These are phyloP conservation scores for Eucalyptus marginata DNA, from an alignment of 345 rosid species.

Conservation along the genomic window DNA sequence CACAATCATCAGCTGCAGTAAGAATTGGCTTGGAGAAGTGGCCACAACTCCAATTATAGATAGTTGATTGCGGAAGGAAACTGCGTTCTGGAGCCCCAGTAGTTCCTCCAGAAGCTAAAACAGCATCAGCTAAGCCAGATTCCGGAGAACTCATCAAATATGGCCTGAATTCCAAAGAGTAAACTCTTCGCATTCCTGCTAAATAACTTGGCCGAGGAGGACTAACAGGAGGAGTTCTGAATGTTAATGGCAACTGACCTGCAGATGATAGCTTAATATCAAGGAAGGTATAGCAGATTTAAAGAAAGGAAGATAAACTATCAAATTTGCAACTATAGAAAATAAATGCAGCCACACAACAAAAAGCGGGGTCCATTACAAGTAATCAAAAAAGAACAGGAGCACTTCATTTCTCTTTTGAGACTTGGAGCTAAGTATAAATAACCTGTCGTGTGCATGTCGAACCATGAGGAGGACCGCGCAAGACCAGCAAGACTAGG, in stretches of 20 bases:
- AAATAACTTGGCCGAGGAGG: constrained; percentile 84
- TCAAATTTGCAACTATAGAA: not conserved
- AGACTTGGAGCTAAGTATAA: not conserved
- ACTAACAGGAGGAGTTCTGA: constrained; percentile 98
- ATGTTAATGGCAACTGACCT: constrained; percentile 84
- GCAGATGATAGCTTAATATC: constrained; percentile 10
- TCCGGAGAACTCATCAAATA: constrained; percentile 69
- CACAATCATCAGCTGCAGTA: constrained; percentile 64
- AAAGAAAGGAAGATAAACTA: not conserved
- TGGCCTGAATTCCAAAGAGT: constrained; percentile 91
- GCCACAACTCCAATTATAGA: constrained; percentile 94
- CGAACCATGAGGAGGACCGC: constrained; percentile 95
- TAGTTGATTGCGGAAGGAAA: constrained; percentile 86
- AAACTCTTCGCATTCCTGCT: constrained; percentile 87
- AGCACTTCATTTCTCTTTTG: not conserved
- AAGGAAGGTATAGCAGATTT: not conserved
- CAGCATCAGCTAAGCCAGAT: constrained; percentile 93
- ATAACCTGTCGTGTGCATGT: constrained; percentile 73
- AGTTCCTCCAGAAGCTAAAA: constrained; percentile 43
- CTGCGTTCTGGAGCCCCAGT: constrained; percentile 57
- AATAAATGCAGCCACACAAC: not conserved
- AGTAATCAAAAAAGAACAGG: not conserved
- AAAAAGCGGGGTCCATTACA: not conserved
- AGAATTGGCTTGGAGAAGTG: constrained; percentile 97
- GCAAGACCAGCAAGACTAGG: constrained; percentile 68